Percentiles rank a stretch among this genome's conserved stretches.
phyloP scores from a whole-genome alignment of 2,329 filamentous ascomycete species.

The Ceratocystis huliohia region DNA sequence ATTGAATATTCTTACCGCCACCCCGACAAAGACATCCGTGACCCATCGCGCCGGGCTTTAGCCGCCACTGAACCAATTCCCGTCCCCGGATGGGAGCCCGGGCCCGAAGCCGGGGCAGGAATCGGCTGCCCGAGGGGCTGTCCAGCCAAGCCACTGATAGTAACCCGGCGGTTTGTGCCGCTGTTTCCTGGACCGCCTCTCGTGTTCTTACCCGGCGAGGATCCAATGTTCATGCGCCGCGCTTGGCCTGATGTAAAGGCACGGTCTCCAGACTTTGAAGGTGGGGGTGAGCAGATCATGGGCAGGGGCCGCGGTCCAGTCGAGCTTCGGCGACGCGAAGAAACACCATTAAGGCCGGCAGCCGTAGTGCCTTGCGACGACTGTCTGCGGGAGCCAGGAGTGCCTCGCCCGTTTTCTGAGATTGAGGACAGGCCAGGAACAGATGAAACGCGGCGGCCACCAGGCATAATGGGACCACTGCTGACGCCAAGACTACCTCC shows the following conservation, averaged over 20 bases:
- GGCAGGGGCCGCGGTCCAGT: constrained; percentile 42
- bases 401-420: constrained; percentile 37
- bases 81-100: neutral
- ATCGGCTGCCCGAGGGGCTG: constrained; percentile 7
- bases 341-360: constrained; percentile 27
- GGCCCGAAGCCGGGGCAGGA: neutral
- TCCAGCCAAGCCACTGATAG: constrained; percentile 28
- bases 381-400: neutral
- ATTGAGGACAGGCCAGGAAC: constrained; percentile 36
- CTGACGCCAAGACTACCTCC: constrained; percentile 3
- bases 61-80: neutral
- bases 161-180: constrained; percentile 29
- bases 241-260: constrained; percentile 43
- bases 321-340: constrained; percentile 36
- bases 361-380: neutral
- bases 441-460: constrained; percentile 24
- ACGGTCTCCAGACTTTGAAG: constrained; percentile 25
- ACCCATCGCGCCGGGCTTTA: neutral
- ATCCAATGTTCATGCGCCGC: constrained; percentile 43
- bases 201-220: constrained; percentile 28
- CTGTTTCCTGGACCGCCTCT: constrained; percentile 25
- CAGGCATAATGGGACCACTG: constrained; percentile 4
- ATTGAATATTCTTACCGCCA: neutral
- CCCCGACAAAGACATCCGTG: neutral
- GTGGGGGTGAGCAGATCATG: constrained; percentile 39